Conservation (phyloP, 768 basidiomycete species). For the Pulveroboletus sp. region DNA sequence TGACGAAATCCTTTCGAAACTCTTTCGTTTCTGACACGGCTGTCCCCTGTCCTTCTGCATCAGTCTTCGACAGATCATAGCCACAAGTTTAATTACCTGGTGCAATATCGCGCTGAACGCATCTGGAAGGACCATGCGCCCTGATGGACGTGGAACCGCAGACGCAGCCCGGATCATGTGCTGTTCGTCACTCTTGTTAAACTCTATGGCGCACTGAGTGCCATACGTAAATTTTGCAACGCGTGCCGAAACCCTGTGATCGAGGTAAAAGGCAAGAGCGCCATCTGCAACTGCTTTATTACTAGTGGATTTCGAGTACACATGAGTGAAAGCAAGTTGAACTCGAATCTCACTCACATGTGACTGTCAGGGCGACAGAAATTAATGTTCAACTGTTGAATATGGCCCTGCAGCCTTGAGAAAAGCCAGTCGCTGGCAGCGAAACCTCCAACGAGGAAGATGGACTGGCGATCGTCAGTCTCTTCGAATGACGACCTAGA, state of each 20-base stretch:
- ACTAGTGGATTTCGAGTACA: slow-evolving; percentile 16
- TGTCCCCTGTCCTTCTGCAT: slow-evolving; percentile 19
- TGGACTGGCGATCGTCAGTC: slow-evolving; percentile 15
- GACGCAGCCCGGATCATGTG: slow-evolving; percentile 26
- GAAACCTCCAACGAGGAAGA: slow-evolving; percentile 50
- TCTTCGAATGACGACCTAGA: slow-evolving; percentile 16
- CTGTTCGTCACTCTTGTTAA: slow-evolving; percentile 27
- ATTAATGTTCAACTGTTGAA: slow-evolving; percentile 36
- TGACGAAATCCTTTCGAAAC: slow-evolving; percentile 31
- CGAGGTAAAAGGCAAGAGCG: slow-evolving; percentile 35
- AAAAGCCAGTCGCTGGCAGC: slow-evolving; percentile 38
- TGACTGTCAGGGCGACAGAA: slow-evolving; percentile 46
- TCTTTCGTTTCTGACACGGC: slow-evolving; percentile 28
- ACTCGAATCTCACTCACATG: slow-evolving; percentile 32
- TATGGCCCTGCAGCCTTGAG: slow-evolving; percentile 32
- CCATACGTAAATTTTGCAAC: slow-evolving; percentile 40
- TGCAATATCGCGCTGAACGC: slow-evolving; percentile 29
- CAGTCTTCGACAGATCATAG: background rate
- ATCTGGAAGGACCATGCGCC: slow-evolving; percentile 29
- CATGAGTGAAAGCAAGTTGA: slow-evolving; percentile 14
- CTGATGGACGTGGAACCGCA: slow-evolving; percentile 29
- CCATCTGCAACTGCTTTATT: slow-evolving; percentile 51
- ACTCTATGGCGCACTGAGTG: slow-evolving; percentile 26
- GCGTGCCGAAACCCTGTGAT: slow-evolving; percentile 38
- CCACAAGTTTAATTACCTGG: slow-evolving; percentile 13